Conservation (phyloP, 2,329 filamentous ascomycete genomes). For the Talaromyces sp. region DNA sequence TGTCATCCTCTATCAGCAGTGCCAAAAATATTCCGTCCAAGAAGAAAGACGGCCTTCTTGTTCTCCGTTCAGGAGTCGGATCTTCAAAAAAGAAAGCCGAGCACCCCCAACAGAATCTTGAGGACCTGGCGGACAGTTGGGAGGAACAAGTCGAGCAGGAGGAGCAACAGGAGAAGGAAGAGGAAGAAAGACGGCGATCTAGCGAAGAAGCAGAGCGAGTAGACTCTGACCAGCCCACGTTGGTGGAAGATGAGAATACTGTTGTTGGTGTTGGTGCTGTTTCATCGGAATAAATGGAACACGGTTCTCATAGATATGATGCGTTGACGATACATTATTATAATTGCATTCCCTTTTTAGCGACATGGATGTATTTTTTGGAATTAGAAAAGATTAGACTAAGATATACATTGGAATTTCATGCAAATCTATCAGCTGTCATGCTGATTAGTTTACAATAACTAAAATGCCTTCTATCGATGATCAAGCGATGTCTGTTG, state of each 20-base stretch:
- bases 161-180: constrained; percentile 28
- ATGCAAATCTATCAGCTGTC: background rate
- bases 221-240: background rate
- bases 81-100: constrained; percentile 26
- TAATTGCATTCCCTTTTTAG: background rate
- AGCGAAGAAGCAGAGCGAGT: constrained; percentile 11
- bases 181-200: constrained; percentile 10
- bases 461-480: background rate
- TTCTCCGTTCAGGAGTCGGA: constrained; percentile 35
- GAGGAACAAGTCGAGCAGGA: constrained; percentile 46
- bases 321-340: background rate
- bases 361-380: background rate
- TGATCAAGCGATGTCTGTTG: background rate
- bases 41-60: constrained; percentile 27
- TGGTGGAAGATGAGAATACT: background rate
- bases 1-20: constrained; percentile 19
- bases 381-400: background rate
- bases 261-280: background rate
- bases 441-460: background rate
- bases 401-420: too few species aligned
- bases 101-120: constrained; percentile 4
- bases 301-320: background rate
- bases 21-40: constrained; percentile 24
- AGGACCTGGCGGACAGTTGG: constrained; percentile 45
- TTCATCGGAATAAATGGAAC: background rate